These are phyloP conservation scores for Penicillium corylophilum DNA, from an alignment of 2,329 filamentous ascomycete species.

Conservation along the genomic window DNA sequence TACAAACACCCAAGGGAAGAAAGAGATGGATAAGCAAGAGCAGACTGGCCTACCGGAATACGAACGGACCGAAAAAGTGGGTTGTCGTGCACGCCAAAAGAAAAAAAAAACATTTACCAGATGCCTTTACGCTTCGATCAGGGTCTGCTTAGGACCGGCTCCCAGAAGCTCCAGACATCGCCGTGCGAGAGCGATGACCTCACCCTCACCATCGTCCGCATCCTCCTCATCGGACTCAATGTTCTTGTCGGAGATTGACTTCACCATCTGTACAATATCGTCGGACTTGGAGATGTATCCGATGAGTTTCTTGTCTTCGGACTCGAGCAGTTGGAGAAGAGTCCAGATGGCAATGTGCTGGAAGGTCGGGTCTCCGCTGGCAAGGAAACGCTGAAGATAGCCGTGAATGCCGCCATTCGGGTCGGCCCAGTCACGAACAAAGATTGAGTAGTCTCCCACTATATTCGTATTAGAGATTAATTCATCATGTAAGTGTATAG, in stretches of 20 bases:
- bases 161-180: slow-evolving; percentile 84
- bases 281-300: slow-evolving; percentile 84
- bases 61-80: slow-evolving; percentile 18
- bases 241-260: slow-evolving; percentile 83
- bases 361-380: slow-evolving; percentile 93
- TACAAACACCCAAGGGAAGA: slow-evolving; percentile 29
- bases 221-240: slow-evolving; percentile 84
- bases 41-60: slow-evolving; percentile 2
- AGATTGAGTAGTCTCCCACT: slow-evolving; percentile 97
- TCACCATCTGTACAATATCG: slow-evolving; percentile 89
- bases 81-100: slow-evolving; percentile 8
- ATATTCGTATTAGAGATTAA: slow-evolving; percentile 23
- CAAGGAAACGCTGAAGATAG: slow-evolving; percentile 88
- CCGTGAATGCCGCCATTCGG: slow-evolving; percentile 94
- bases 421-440: slow-evolving; percentile 89
- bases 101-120: not conserved
- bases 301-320: slow-evolving; percentile 86
- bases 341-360: slow-evolving; percentile 99
- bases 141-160: slow-evolving; percentile 70
- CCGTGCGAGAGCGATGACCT: slow-evolving; percentile 87
- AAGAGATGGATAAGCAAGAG: slow-evolving; percentile 12
- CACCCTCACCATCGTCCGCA: slow-evolving; percentile 86
- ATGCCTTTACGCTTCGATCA: slow-evolving; percentile 68
- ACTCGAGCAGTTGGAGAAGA: slow-evolving; percentile 89
- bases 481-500: not conserved